Base-by-base conservation (phyloP, 106 monocot species). In the Hemerocallis citrina region DNA sequence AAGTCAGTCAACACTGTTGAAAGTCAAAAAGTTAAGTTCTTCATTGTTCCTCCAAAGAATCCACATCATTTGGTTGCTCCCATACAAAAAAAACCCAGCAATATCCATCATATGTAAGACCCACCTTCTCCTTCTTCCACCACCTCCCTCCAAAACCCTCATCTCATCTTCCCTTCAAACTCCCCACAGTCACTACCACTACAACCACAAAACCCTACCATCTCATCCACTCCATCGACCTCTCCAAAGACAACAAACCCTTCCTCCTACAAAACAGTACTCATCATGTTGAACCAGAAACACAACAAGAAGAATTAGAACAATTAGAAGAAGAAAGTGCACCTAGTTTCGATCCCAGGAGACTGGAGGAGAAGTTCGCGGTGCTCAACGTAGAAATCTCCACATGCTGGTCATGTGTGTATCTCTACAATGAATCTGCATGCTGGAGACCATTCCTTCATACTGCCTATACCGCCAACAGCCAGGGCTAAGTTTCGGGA, bases 341-440 rank as follows among this genome's bases (percentile, higher is more conserved):
- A 36, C 33, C 63, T 42, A 21, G 28, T 31, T 33, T 62, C 51
- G 31, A 33, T 59, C 64, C 54, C 14, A 1, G 83, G 15, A 69
- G 86, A 21, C 7, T 68, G 9, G 86, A 86, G 57, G 92, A 92
- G 83, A 59, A 57, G 57, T 92, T 92, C 57, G 87, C 77, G 8
- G 78, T 92, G 49, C 65, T 92, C 22, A 92, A 92, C 72, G 87
- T 84, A 0, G 92, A 87, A 29, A 66, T 92, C 34, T 78, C 72
- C 72, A 84, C 87, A 65, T 92, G 92, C 76, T 56, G 87, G 29
- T 92, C 92, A 3, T 92, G 92, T 49, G 92, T 87, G 63, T 86
- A 79, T 68, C 63, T 13, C 17, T 92, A 87, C 81, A 62, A 84
- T 65, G 76, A 84, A 67, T 72, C 77, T 13, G 72, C n/a, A n/a